Conservation (phyloP, 345 rosid species). For the Nephelium lappaceum region DNA sequence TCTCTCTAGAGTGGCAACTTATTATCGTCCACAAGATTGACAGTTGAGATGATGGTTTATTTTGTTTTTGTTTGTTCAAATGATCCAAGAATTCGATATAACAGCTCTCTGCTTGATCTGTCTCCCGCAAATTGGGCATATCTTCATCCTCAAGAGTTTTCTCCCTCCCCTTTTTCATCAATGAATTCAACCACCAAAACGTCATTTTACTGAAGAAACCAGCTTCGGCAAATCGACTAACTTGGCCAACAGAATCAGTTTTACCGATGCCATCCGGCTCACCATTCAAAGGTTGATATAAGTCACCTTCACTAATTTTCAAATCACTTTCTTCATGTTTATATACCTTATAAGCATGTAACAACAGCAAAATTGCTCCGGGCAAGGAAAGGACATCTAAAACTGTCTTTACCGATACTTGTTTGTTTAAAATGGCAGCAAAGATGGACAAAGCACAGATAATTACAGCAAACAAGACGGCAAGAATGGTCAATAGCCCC, state of each 20-base stretch:
- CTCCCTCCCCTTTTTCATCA: conserved; percentile 71
- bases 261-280: conserved; percentile 37
- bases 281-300: conserved; percentile 59
- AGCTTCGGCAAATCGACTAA: conserved; percentile 58
- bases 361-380: conserved; percentile 55
- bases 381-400: conserved; percentile 62
- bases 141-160: conserved; percentile 76
- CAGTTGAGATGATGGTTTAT: conserved; percentile 40
- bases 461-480: conserved; percentile 54
- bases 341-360: conserved; percentile 51
- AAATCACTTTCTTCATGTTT: conserved; percentile 30
- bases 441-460: too few species aligned
- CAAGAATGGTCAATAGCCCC: conserved; percentile 51
- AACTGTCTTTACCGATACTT: conserved; percentile 25
- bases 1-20: conserved; percentile 66
- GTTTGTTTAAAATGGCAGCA: conserved; percentile 34
- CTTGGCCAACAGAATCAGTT: conserved; percentile 31
- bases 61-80: conserved; percentile 49
- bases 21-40: conserved; percentile 60
- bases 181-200: conserved; percentile 88
- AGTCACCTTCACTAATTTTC: too few species aligned
- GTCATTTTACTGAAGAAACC: conserved; percentile 66
- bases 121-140: conserved; percentile 58
- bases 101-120: conserved; percentile 82
- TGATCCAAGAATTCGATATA: conserved; percentile 59